A percentile compares a stretch with the other conserved stretches of the same genome.
phyloP scores from a whole-genome alignment of 2,329 filamentous ascomycete genomes.

The Verruconis gallopava region DNA sequence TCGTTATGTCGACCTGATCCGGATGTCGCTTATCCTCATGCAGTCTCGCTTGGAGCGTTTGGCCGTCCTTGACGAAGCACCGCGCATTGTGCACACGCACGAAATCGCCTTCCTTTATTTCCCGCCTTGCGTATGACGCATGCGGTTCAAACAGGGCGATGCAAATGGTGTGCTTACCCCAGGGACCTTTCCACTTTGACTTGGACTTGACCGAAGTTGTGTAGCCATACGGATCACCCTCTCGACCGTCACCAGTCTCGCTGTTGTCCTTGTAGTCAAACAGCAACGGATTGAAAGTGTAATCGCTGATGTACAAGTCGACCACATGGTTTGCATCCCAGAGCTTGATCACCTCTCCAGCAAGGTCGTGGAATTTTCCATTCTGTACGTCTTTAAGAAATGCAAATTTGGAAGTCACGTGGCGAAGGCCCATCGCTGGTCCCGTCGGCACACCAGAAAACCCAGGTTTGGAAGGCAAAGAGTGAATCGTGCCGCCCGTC shows the following conservation, averaged over 20 bases:
- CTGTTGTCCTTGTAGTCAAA: slow-evolving; percentile 35
- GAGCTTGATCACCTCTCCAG: slow-evolving; percentile 56
- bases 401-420: slow-evolving; percentile 46
- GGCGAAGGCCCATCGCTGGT: slow-evolving; percentile 15
- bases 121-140: slow-evolving; percentile 40
- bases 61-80: slow-evolving; percentile 40
- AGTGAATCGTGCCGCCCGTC: not conserved
- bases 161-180: slow-evolving; percentile 57
- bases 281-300: slow-evolving; percentile 57
- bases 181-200: slow-evolving; percentile 58
- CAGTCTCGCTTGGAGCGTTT: slow-evolving; percentile 58
- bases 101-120: slow-evolving; percentile 48
- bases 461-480: not conserved
- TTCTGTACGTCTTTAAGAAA: slow-evolving; percentile 50
- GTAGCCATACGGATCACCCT: slow-evolving; percentile 48
- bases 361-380: slow-evolving; percentile 50
- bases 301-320: slow-evolving; percentile 69
- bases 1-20: slow-evolving; percentile 44
- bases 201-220: slow-evolving; percentile 20
- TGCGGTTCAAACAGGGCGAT: slow-evolving; percentile 61
- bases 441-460: slow-evolving; percentile 1
- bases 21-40: slow-evolving; percentile 44
- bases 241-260: slow-evolving; percentile 22
- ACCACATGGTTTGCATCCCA: slow-evolving; percentile 34
- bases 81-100: slow-evolving; percentile 60